Conservation (phyloP, 441 rosid genomes). For the Populus hybrid region DNA sequence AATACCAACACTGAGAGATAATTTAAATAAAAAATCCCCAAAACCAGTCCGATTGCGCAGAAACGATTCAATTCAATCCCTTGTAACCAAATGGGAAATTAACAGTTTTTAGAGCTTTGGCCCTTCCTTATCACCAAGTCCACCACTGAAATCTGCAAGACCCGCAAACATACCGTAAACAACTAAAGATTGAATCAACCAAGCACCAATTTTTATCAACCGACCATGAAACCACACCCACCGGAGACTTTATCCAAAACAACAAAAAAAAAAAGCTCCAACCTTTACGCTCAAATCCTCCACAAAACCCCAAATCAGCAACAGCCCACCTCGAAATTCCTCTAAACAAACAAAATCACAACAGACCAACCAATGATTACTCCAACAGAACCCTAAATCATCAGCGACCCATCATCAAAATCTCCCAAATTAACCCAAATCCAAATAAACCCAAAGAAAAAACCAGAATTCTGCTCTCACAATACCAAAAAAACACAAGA, state of each 20-base stretch:
- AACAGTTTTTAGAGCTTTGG: conserved; percentile 8
- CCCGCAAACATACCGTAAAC: conserved; percentile 11
- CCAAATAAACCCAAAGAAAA: conserved; percentile 16
- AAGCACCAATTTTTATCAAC: neutral
- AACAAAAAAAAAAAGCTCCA: neutral
- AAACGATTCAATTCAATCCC: conserved; percentile 7
- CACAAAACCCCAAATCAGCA: conserved; percentile 17
- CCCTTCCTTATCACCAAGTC: conserved; percentile 24
- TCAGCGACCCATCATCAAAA: conserved; percentile 28
- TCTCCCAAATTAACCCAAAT: conserved; percentile 9
- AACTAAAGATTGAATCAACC: conserved; percentile 12
- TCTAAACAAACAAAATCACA: conserved; percentile 10
- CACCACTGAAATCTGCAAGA: conserved; percentile 14
- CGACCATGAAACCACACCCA: neutral
- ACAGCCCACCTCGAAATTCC: conserved; percentile 5
- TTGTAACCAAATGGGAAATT: conserved; percentile 3
- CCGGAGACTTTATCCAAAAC: conserved; percentile 8
- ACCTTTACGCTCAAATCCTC: conserved; percentile 19
- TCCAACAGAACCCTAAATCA: conserved; percentile 23
- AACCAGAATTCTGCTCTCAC: conserved; percentile 2
- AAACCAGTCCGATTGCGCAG: neutral
- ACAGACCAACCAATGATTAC: conserved; percentile 17
- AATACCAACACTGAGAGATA: neutral
- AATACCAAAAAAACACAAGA: neutral
- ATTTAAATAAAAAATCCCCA: conserved; percentile 7